These are phyloP conservation scores for Stereocaulon alpinum DNA, from an alignment of 495 filamentous ascomycete species.

Conservation along the genomic window DNA sequence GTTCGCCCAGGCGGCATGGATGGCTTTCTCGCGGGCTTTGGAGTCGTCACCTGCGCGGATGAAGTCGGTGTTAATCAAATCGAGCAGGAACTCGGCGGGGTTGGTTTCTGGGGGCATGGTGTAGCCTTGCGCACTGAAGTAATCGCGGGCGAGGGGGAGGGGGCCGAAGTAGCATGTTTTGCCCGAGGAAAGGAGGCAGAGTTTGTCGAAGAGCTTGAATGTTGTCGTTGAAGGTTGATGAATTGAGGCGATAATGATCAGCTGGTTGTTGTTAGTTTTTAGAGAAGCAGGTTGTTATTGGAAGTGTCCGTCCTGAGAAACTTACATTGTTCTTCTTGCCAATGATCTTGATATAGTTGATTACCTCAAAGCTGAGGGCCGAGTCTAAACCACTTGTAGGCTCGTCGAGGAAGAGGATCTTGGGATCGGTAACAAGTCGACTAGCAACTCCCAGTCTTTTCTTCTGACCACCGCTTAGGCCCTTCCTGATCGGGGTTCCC, in stretches of 20 bases:
- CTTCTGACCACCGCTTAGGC: conserved; percentile 74
- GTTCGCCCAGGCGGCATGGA: background rate
- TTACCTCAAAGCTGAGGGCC: conserved; percentile 56
- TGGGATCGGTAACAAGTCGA: conserved; percentile 67
- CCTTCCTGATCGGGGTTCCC: conserved; percentile 69
- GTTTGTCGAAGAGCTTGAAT: conserved; percentile 68
- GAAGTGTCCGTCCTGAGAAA: conserved; percentile 13
- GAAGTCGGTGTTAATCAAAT: conserved; percentile 69
- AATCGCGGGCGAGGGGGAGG: conserved; percentile 37
- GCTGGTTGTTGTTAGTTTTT: conserved; percentile 24
- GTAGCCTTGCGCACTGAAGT: conserved; percentile 49
- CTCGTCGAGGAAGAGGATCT: conserved; percentile 73
- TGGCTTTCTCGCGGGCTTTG: conserved; percentile 16
- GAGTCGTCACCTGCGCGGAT: conserved; percentile 31
- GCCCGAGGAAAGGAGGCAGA: conserved; percentile 61
- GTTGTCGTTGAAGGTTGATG: conserved; percentile 72
- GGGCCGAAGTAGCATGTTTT: conserved; percentile 60
- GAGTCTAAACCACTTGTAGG: conserved; percentile 74
- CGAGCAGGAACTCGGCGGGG: conserved; percentile 68
- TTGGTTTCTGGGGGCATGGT: conserved; percentile 58
- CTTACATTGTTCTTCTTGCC: conserved; percentile 54
- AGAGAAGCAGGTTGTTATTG: background rate
- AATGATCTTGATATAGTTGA: conserved; percentile 51
- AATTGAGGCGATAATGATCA: conserved; percentile 67
- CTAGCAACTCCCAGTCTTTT: conserved; percentile 64